Base-by-base conservation (phyloP, 257 asterid species). In the Forsythia suspensa region DNA sequence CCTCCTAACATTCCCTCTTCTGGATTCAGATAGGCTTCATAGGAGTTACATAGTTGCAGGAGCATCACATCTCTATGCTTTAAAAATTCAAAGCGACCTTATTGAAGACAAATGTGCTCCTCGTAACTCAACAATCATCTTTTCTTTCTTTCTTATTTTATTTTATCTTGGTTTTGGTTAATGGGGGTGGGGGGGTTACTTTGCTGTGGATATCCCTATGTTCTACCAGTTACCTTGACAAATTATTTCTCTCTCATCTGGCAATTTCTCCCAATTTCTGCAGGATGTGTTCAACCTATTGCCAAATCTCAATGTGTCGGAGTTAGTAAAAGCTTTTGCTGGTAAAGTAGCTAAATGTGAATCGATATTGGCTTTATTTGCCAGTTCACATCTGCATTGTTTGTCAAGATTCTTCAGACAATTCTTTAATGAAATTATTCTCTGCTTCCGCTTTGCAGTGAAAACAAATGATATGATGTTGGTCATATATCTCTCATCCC, bases 401-500 rank as follows among this genome's bases (percentile, higher is more conserved):
- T 5, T 8, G 24, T 44, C 44, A 37, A 57, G 44, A 73, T 46
- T 72, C 42, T 3, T 74, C 10, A 2, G 75, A 18, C 63, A 6
- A 70, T 41, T 76, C 34, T 36, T 40, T 70, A 66, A 24, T 75
- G 29, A 73, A 46, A 12, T 76, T 5, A 65, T 46, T 74, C 51
- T 79, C 70, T 76, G 15, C 66, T 72, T 57, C 52, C 61, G 75
- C 66, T 83, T 44, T 83, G 80, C 90, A 94, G 97, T 94, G 89
- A 94, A 94, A 88, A 94, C 98, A 37, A 94, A 94, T 86, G 97
- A 94, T 86, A 92, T 92, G 97, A 94, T 94, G 97, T 76, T 94
- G 92, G 98, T 94, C 80, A 94, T 94, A 78, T 94, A 94, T 83
- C 95, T 94, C 57, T 94, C 98, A 75, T 90, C 98, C 59, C 92